These are phyloP conservation scores for Phyllosticta citriasiana DNA, from an alignment of 2,329 filamentous ascomycete species.

Conservation along the genomic window DNA sequence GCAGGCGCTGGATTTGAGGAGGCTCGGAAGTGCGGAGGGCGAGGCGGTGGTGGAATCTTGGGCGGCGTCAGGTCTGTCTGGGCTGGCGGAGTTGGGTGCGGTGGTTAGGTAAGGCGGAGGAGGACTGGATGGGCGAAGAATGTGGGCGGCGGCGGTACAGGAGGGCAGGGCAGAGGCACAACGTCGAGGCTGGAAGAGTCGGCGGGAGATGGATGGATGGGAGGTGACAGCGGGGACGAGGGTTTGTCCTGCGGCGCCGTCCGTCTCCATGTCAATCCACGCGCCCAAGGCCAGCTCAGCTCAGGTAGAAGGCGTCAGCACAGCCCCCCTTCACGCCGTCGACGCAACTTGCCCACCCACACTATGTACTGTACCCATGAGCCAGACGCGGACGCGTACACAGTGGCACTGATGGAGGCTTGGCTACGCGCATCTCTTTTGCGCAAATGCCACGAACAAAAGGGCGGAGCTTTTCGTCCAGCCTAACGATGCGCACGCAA, in stretches of 20 bases:
- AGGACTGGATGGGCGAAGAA: not conserved
- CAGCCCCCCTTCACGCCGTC: not conserved
- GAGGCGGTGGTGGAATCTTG: not conserved
- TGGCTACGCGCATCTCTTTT: not conserved
- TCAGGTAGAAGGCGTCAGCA: constrained; percentile 2
- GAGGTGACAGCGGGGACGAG: not conserved
- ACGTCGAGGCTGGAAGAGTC: not conserved
- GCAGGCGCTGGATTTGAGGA: not conserved
- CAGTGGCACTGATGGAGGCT: constrained; percentile 4
- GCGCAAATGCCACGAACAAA: not conserved
- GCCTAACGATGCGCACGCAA: not conserved
- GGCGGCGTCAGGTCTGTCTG: not conserved
- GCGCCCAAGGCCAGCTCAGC: not conserved
- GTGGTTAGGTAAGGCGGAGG: not conserved
- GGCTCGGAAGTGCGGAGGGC: not conserved
- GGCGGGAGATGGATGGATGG: not conserved
- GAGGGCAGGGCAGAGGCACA: not conserved
- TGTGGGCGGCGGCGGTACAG: not conserved
- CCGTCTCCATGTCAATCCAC: not conserved
- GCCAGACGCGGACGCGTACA: constrained; percentile 4
- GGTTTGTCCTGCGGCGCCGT: not conserved
- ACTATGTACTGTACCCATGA: not conserved
- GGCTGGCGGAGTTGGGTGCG: not conserved
- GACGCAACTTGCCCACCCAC: not conserved
- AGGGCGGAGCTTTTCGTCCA: not conserved